A percentile compares a stretch with the other conserved stretches of the same genome.
Conservation (phyloP, 2,329 filamentous ascomycete species). For the Diaporthe longicolla region DNA sequence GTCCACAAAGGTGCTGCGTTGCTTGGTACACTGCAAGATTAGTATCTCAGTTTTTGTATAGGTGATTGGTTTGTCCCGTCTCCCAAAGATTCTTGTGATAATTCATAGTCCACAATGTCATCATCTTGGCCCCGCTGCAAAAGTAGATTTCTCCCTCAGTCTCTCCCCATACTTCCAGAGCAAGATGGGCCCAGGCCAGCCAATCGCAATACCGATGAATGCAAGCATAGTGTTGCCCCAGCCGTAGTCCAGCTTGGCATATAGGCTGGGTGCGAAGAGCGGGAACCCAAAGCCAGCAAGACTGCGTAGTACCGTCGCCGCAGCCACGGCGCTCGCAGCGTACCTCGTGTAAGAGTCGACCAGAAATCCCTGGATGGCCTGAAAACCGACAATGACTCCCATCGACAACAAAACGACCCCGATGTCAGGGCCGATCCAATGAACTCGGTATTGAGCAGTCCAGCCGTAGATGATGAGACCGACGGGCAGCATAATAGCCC, state of each 20-base stretch:
- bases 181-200: slow-evolving; percentile 58
- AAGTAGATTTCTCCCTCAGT: slow-evolving; percentile 52
- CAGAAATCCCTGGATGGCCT: slow-evolving; percentile 62
- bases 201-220: slow-evolving; percentile 56
- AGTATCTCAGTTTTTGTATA: background rate
- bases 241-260: slow-evolving; percentile 57
- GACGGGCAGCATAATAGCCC: slow-evolving; percentile 59
- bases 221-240: slow-evolving; percentile 61
- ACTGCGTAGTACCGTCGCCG: slow-evolving; percentile 60
- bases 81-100: background rate
- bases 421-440: slow-evolving; percentile 63
- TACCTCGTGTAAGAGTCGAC: slow-evolving; percentile 63
- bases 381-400: slow-evolving; percentile 58
- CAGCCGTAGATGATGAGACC: slow-evolving; percentile 63
- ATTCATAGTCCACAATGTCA: background rate
- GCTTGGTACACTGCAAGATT: background rate
- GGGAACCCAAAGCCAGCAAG: slow-evolving; percentile 66
- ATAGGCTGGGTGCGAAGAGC: slow-evolving; percentile 64
- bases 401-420: slow-evolving; percentile 56
- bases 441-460: slow-evolving; percentile 58
- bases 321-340: slow-evolving; percentile 61
- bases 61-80: background rate
- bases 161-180: slow-evolving; percentile 61
- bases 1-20: background rate
- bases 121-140: slow-evolving; percentile 38